Evolutionary conservation across 1,139 yeast species (phyloP).

Genomic region (Protomyces inouyei): DNA sequence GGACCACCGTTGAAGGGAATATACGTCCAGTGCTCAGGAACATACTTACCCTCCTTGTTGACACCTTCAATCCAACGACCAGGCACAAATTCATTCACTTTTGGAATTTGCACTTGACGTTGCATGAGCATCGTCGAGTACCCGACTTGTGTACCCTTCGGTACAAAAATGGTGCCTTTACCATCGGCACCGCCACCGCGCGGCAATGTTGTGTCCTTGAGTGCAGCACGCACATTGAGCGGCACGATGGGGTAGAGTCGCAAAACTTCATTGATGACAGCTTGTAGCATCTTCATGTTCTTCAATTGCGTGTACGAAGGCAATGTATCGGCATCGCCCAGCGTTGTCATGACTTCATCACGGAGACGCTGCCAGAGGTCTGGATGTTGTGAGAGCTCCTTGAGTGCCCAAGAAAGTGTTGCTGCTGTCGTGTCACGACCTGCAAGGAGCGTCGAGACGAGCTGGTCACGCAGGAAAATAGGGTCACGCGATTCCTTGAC

Average conservation of each 20-base stretch:
- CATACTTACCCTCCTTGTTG: slow-evolving; percentile 30
- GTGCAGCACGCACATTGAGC: slow-evolving; percentile 48
- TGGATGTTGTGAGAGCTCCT: slow-evolving; percentile 48
- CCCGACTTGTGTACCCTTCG: slow-evolving; percentile 47
- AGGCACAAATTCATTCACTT: slow-evolving; percentile 48
- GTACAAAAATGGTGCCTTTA: slow-evolving; percentile 45
- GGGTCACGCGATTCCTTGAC: slow-evolving; percentile 27
- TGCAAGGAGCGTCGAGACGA: slow-evolving; percentile 46
- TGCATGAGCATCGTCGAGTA: slow-evolving; percentile 50
- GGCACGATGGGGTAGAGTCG: slow-evolving; percentile 58
- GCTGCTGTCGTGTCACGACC: slow-evolving; percentile 27
- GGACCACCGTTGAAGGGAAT: slow-evolving; percentile 54
- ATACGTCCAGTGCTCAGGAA: slow-evolving; percentile 29
- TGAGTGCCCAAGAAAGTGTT: slow-evolving; percentile 45
- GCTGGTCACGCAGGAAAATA: slow-evolving; percentile 48
- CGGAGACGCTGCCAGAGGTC: slow-evolving; percentile 44
- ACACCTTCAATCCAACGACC: slow-evolving; percentile 46
- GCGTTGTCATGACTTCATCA: slow-evolving; percentile 39
- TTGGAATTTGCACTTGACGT: slow-evolving; percentile 43
- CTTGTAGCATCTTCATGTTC: slow-evolving; percentile 14
- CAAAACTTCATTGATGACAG: slow-evolving; percentile 47
- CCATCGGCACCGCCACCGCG: slow-evolving; percentile 52
- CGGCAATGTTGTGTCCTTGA: slow-evolving; percentile 49
- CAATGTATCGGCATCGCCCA: slow-evolving; percentile 7
- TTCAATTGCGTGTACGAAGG: slow-evolving; percentile 18